These are phyloP conservation scores for Trebouxia sp. DNA, from an alignment of 139 green algal genomes.

Conservation along the genomic window DNA sequence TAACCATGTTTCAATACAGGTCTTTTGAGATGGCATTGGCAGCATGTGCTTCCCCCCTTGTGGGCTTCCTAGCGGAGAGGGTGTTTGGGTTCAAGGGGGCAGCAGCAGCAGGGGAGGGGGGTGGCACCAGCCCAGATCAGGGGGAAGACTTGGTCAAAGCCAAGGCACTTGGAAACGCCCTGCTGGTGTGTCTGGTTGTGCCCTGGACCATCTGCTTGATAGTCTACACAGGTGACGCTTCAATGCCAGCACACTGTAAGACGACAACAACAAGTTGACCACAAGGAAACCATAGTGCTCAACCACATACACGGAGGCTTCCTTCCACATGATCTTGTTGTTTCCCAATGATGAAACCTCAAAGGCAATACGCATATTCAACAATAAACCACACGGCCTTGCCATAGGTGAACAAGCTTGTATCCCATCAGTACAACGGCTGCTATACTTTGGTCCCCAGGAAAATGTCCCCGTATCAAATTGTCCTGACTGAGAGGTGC, in stretches of 20 bases:
- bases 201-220: slow-evolving; percentile 53
- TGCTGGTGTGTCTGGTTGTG: slow-evolving; percentile 43
- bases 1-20: too few species aligned
- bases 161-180: slow-evolving; percentile 43
- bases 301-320: too few species aligned
- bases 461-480: too few species aligned
- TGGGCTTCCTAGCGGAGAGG: slow-evolving; percentile 57
- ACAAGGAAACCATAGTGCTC: too few species aligned
- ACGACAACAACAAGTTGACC: too few species aligned
- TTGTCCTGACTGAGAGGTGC: too few species aligned
- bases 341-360: too few species aligned
- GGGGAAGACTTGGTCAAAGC: slow-evolving; percentile 40
- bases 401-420: too few species aligned
- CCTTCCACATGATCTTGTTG: not conserved
- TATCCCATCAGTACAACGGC: too few species aligned
- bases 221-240: slow-evolving; percentile 45
- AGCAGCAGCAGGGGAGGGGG: slow-evolving; percentile 13
- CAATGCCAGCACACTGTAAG: not conserved
- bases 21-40: slow-evolving; percentile 44
- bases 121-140: not conserved
- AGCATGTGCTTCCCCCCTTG: slow-evolving; percentile 57
- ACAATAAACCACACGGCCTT: too few species aligned
- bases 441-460: too few species aligned
- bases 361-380: too few species aligned
- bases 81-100: slow-evolving; percentile 63